Evolutionary conservation across 164 flowering plant species (phyloP).

Genomic region (Stephania japonica): DNA sequence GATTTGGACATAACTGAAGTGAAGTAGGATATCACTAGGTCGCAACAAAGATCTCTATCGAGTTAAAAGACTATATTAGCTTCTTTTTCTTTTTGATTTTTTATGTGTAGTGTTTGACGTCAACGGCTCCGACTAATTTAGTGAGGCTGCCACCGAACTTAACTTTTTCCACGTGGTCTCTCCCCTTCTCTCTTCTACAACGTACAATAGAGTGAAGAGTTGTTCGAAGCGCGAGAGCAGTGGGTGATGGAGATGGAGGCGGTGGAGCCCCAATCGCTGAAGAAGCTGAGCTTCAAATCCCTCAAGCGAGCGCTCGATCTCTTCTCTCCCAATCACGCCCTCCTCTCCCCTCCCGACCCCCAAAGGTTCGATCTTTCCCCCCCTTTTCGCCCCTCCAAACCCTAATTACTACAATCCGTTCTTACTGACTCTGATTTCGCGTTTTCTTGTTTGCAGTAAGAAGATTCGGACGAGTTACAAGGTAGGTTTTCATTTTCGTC

Average conservation of each 20-base stretch:
- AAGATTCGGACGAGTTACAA: constrained; percentile 62
- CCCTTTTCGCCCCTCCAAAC: neutral
- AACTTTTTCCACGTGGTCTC: no score
- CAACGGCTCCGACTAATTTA: no score
- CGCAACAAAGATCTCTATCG: no score
- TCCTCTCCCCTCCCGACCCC: constrained; percentile 60
- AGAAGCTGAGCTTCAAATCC: constrained; percentile 85
- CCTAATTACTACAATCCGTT: no score
- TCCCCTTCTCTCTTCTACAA: no score
- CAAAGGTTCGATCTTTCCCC: constrained; percentile 37
- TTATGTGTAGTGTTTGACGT: no score
- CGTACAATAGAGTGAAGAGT: no score
- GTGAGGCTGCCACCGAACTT: no score
- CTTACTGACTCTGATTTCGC: neutral
- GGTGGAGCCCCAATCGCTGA: constrained; percentile 89
- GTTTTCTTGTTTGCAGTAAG: constrained; percentile 47
- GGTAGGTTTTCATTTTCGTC: constrained; percentile 34
- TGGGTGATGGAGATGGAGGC: constrained; percentile 48
- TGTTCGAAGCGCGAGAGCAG: neutral
- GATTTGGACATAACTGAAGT: no score
- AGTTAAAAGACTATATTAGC: no score
- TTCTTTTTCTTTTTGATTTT: no score
- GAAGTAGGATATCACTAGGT: no score
- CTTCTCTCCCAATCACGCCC: constrained; percentile 63
- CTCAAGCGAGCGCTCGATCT: constrained; percentile 77